phyloP scores from a whole-genome alignment of 2,329 filamentous ascomycete genomes.

The Phialophora chinensis region DNA sequence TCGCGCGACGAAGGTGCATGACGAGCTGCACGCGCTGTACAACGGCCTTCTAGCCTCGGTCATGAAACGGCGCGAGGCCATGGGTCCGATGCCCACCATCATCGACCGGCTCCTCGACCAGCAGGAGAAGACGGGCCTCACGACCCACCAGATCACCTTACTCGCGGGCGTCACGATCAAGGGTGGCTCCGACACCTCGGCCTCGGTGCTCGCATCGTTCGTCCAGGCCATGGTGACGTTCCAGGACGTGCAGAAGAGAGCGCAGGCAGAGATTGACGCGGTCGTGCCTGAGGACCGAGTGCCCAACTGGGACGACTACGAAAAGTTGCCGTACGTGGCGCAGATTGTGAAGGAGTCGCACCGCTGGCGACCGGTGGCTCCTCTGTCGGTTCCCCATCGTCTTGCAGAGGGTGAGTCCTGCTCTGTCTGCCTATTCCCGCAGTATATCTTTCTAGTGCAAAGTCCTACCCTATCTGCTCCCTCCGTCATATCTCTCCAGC shows the following conservation, averaged over 20 bases:
- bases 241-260: conserved; percentile 52
- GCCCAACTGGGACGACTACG: conserved; percentile 43
- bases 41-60: conserved; percentile 45
- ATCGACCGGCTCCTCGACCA: conserved; percentile 52
- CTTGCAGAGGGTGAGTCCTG: conserved; percentile 37
- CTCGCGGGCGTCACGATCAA: conserved; percentile 40
- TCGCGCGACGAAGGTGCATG: conserved; percentile 46
- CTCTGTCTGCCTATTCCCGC: conserved; percentile 22
- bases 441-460: too few relatives aligned
- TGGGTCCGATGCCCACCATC: conserved; percentile 42
- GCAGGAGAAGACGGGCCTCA: conserved; percentile 40
- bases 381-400: conserved; percentile 56
- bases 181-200: conserved; percentile 50
- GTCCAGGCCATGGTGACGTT: conserved; percentile 58
- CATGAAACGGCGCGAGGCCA: conserved; percentile 42
- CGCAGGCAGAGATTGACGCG: conserved; percentile 52
- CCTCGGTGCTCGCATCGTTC: conserved; percentile 50
- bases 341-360: conserved; percentile 44
- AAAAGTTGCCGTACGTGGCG: conserved; percentile 43
- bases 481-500: too few relatives aligned
- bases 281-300: conserved; percentile 46
- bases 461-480: conserved; percentile 28
- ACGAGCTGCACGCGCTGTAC: conserved; percentile 53
- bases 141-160: conserved; percentile 51
- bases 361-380: conserved; percentile 51